phyloP scores from a whole-genome alignment of 257 asterid species.

The Jacaranda mimosifolia region DNA sequence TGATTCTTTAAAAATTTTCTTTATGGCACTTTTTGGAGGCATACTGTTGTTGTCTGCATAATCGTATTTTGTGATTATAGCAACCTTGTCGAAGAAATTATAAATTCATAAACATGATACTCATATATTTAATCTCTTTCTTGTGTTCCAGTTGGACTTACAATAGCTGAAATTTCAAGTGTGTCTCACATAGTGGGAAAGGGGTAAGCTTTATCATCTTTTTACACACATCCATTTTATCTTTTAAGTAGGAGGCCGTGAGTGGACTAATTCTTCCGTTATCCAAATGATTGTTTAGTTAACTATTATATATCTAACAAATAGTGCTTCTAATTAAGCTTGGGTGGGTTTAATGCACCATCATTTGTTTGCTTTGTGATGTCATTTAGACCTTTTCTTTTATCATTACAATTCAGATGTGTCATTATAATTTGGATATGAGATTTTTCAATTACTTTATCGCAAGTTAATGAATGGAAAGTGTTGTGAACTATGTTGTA shows the following conservation, averaged over 20 bases:
- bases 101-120: no score
- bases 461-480: neutral
- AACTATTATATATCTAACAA: neutral
- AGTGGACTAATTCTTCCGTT: neutral
- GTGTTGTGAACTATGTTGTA: neutral
- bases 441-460: neutral
- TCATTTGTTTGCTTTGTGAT: conserved; percentile 2
- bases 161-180: conserved; percentile 75
- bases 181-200: conserved; percentile 65
- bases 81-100: no score
- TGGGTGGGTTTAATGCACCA: neutral
- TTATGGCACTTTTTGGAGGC: no score
- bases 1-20: no score
- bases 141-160: conserved; percentile 51
- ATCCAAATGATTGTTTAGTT: neutral
- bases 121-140: no score
- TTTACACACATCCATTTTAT: conserved; percentile 2
- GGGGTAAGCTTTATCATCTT: conserved; percentile 61
- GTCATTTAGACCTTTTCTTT: neutral
- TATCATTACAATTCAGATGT: neutral
- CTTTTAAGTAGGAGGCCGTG: neutral
- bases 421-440: no score
- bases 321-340: neutral
- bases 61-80: no score
- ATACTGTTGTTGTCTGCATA: no score